These are phyloP conservation scores for Psilocybe mexicana DNA, from an alignment of 1,284 basidiomycete species.

Conservation along the genomic window DNA sequence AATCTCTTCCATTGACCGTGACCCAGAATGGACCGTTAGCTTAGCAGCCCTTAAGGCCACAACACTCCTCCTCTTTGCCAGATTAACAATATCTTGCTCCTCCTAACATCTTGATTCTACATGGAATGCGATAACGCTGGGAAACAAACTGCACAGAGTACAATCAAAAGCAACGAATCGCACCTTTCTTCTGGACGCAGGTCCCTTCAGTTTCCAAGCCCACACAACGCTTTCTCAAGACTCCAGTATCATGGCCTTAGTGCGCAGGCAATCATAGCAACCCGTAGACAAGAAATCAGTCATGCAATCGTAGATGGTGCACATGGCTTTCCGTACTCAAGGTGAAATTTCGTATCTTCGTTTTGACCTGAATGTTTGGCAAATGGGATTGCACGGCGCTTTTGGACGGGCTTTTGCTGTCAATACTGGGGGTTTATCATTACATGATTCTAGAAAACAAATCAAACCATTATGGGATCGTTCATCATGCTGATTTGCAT, in stretches of 20 bases:
- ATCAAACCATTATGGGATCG: neutral
- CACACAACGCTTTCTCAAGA: neutral
- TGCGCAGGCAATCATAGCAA: slow-evolving; percentile 7
- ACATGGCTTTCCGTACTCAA: slow-evolving; percentile 47
- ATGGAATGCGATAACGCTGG: neutral
- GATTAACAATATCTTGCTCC: too few species aligned
- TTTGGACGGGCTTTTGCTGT: neutral
- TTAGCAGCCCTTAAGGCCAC: too few species aligned
- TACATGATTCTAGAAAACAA: neutral
- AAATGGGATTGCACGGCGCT: neutral
- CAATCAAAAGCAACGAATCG: neutral
- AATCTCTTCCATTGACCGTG: too few species aligned
- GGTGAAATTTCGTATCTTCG: slow-evolving; percentile 28
- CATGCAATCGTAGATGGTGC: slow-evolving; percentile 21
- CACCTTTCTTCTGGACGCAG: neutral
- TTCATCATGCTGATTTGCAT: neutral
- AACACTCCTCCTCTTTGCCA: too few species aligned
- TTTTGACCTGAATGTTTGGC: neutral
- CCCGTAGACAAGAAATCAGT: slow-evolving; percentile 15
- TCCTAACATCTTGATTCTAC: neutral
- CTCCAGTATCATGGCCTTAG: neutral
- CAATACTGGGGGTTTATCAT: neutral
- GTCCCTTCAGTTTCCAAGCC: neutral
- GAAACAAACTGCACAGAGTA: neutral
- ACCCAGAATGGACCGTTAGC: too few species aligned